phyloP scores from a whole-genome alignment of 2,329 filamentous ascomycete species.

The Talaromyces albobiverticillius region DNA sequence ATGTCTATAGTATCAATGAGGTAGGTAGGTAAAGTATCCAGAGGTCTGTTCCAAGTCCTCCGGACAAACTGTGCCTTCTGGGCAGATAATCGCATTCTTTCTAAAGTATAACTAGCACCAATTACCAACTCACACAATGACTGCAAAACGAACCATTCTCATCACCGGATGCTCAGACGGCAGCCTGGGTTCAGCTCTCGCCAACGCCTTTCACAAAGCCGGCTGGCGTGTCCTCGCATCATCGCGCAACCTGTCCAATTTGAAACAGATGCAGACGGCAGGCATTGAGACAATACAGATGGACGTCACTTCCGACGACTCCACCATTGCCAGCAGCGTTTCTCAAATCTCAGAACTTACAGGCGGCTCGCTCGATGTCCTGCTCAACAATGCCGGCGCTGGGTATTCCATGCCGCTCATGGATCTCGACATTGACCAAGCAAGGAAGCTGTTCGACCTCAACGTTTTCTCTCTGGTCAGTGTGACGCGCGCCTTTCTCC shows the following conservation, averaged over 20 bases:
- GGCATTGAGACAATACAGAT: slow-evolving; percentile 7
- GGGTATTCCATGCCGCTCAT: slow-evolving; percentile 1
- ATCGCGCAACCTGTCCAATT: neutral
- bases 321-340: neutral
- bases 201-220: neutral
- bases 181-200: slow-evolving; percentile 2
- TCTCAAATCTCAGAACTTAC: neutral
- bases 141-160: slow-evolving; percentile 5
- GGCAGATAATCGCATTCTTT: too few relatives aligned
- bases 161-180: slow-evolving; percentile 11
- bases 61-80: too few relatives aligned
- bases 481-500: slow-evolving; percentile 4
- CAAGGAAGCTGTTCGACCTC: slow-evolving; percentile 4
- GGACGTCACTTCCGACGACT: neutral
- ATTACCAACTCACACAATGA: neutral
- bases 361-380: neutral
- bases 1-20: too few relatives aligned
- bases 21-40: too few relatives aligned
- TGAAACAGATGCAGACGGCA: neutral
- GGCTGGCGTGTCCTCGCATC: slow-evolving; percentile 8
- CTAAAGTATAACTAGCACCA: too few relatives aligned
- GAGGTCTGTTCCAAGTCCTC: too few relatives aligned
- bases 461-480: slow-evolving; percentile 7
- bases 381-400: slow-evolving; percentile 9
- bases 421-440: neutral